Conservation (phyloP, 768 basidiomycete genomes). For the Rossbeevera mucosa region DNA sequence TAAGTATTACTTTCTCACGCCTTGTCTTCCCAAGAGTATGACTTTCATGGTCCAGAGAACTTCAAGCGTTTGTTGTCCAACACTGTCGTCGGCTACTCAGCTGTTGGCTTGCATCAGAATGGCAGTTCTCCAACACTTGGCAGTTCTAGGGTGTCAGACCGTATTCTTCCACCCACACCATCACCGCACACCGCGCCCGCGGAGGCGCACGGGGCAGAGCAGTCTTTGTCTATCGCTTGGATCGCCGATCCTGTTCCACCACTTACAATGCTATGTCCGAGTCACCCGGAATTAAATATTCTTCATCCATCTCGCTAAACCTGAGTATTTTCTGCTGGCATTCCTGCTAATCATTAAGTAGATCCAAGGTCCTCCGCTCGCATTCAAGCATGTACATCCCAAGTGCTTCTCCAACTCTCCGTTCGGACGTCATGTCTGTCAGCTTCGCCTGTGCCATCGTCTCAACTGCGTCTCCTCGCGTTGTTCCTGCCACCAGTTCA, state of each 20-base stretch:
- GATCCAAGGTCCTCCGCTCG: not conserved
- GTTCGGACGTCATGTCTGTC: not conserved
- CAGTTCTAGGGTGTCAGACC: not conserved
- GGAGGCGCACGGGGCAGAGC: not conserved
- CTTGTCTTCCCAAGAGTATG: not conserved
- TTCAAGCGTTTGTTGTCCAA: too few relatives aligned
- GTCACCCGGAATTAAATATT: not conserved
- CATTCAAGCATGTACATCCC: not conserved
- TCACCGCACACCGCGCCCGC: not conserved
- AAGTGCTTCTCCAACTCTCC: not conserved
- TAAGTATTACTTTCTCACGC: slow-evolving; percentile 23
- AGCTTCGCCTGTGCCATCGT: not conserved
- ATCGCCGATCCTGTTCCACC: not conserved
- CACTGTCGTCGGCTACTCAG: not conserved
- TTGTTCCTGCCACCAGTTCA: not conserved
- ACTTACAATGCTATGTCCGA: not conserved
- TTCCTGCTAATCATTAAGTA: not conserved
- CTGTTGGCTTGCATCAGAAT: not conserved
- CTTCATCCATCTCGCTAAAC: not conserved
- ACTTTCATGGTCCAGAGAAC: too few relatives aligned
- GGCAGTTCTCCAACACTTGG: not conserved
- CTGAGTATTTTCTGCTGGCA: not conserved
- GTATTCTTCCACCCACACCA: not conserved
- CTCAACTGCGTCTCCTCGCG: not conserved
- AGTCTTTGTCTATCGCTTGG: not conserved